phyloP scores from a whole-genome alignment of 202 grass and related monocot genomes.

The Musa balbisiana region DNA sequence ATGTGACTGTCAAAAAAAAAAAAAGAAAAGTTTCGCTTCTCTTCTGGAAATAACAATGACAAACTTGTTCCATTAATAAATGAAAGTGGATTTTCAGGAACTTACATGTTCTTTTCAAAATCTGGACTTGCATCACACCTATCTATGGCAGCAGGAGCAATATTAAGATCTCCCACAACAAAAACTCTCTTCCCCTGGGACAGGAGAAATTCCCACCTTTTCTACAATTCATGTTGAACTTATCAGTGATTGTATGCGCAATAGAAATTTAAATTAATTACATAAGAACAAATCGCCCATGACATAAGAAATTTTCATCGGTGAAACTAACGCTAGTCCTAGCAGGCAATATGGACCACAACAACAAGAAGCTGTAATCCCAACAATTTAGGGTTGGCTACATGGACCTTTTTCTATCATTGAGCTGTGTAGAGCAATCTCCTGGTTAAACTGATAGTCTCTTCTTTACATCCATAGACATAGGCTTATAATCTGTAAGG shows the following conservation, averaged over 20 bases:
- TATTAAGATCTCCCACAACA: slow-evolving; percentile 94
- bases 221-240: slow-evolving; percentile 42
- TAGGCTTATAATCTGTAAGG: not conserved
- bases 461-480: not conserved
- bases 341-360: not conserved
- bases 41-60: too few relatives aligned
- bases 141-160: slow-evolving; percentile 87
- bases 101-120: slow-evolving; percentile 95
- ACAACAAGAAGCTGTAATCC: not conserved
- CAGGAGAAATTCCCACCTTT: slow-evolving; percentile 70
- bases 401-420: not conserved
- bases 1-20: too few relatives aligned
- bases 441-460: not conserved
- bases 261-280: not conserved
- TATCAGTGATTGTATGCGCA: not conserved
- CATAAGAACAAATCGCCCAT: not conserved
- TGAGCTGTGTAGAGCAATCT: not conserved
- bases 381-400: not conserved
- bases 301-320: not conserved
- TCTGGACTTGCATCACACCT: slow-evolving; percentile 64
- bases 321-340: not conserved
- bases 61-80: not conserved
- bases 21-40: too few relatives aligned
- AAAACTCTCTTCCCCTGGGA: slow-evolving; percentile 72
- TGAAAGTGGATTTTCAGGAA: slow-evolving; percentile 5